Base-by-base conservation (phyloP, 805 yeast genomes). In the Yarrowia yakushimensis region DNA sequence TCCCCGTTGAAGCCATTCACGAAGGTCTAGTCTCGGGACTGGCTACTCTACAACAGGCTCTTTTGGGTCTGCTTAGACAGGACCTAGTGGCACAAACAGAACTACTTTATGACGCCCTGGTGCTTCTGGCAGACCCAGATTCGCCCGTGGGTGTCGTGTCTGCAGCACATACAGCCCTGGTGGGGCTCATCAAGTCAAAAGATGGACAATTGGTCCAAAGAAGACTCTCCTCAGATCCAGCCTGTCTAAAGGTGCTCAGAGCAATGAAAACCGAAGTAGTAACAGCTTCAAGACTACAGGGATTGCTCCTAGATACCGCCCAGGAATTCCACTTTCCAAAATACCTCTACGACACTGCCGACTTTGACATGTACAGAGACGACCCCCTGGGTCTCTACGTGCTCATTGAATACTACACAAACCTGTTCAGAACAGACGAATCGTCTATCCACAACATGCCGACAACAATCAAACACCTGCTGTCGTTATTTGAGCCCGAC, bases 321-420 rank as follows among this genome's bases (percentile, higher is more conserved):
- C 11, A 20, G 6, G 46, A 39, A 3, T 39, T 41, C 36, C 36
- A 39, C 22, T 55, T 55, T 22, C 61, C 61, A 7, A 20, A 22
- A 15, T 39, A 28, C n/a, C 13, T 55, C 11, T 55, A 55, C 27
- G 59, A 52, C 12, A 52, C 59, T 13, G 12, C 2, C 13, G 31
- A 36, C 18, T 39, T 39, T 20, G 61, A 39, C 36, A 39, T 55
- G 48, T 39, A 39, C 11, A 13, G 41, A 28, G 48, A 55, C 12
- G 61, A 55, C 13, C 61, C 61, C 7, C n/a, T 55, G 48, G 46
- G 48, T 10, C n/a, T 55, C 3, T 55, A 55, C n/a, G 48, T 55
- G 10, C 28, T 39, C 8, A 39, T 55, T 17, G 61, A 55, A 37
- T 55, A 39, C 48, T 55, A 39, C n/a, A 55, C 59, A 1, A 52